Base-by-base conservation (phyloP, 225 moss, liverwort and hornwort species). In the Lunularia cruciata region DNA sequence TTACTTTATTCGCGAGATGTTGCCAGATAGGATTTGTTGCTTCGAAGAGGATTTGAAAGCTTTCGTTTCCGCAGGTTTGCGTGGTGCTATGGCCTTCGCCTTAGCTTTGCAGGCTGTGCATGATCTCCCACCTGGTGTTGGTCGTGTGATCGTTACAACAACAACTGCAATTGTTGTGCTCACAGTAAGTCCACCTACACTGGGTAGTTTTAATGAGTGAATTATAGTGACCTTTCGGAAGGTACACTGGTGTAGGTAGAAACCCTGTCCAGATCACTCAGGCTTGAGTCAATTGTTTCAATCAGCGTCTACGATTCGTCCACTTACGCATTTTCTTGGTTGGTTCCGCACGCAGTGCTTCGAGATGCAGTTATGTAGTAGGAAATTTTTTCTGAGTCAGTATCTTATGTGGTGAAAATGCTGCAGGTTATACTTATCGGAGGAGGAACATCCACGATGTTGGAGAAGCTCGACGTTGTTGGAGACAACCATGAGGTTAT, bases 21-120 rank as follows among this genome's bases (percentile, higher is more conserved):
- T n/a, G n/a, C 38, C 30, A 63, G 2, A 16, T 34, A 2, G n/a
- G 9, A 7, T 39, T 38, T 61, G 19, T 61, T 61, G 10, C 35
- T 60, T 33, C n/a, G 27, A 57, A 40, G 9, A 20, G 20, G 33
- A 23, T 3, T 15, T 34, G n/a, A n/a, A n/a, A 18, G 31, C 13
- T 36, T 15, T 16, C 23, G 59, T 72, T 51, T 60, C 83, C 71
- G 23, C 83, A 79, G 98, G 98, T 33, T 71, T 98, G 69, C 80
- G 98, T 79, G 98, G 98, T 73, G 98, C 98, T 60, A 98, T 98
- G 98, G 98, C 98, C 32, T 98, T 98, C 79, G 98, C 98, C 26
- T 75, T 98, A 59, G 98, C 98, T 19, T 83, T 98, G 70, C 98
- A 98, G 74, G 81, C 93, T 52, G 92, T 89, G 63, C 98, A 98